Evolutionary conservation across 495 filamentous ascomycete species (phyloP).

Genomic region (Penicilliopsis zonata): DNA sequence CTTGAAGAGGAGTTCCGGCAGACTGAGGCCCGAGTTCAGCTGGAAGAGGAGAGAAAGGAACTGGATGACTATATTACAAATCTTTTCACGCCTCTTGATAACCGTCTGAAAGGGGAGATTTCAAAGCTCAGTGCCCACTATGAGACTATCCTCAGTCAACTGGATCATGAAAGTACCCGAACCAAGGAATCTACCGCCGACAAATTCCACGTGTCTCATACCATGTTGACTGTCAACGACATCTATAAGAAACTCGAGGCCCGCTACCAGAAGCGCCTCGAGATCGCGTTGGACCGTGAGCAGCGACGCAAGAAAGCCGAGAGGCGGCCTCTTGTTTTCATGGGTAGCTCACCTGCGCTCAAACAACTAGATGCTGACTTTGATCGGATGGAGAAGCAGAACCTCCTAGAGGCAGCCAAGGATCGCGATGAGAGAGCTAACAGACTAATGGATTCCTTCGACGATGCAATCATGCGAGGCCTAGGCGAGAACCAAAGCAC

Average conservation of each 20-base stretch:
- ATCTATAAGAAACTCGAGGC: conserved; percentile 35
- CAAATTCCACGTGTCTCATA: conserved; percentile 26
- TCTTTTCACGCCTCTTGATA: conserved; percentile 42
- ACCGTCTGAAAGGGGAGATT: conserved; percentile 39
- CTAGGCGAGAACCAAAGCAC: conserved; percentile 40
- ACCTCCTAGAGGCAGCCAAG: conserved; percentile 36
- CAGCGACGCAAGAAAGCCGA: conserved; percentile 40
- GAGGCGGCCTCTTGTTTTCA: conserved; percentile 36
- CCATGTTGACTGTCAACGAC: conserved; percentile 35
- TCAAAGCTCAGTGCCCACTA: conserved; percentile 39
- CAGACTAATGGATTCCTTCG: conserved; percentile 40
- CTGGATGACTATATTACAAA: conserved; percentile 37
- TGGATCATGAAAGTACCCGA: conserved; percentile 30
- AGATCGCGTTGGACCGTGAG: conserved; percentile 39
- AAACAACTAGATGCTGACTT: conserved; percentile 41
- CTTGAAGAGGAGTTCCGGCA: conserved; percentile 50
- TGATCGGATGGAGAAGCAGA: conserved; percentile 39
- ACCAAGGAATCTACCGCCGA: conserved; percentile 18
- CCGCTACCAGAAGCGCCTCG: conserved; percentile 38
- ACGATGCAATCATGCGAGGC: conserved; percentile 38
- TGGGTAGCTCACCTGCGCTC: conserved; percentile 34
- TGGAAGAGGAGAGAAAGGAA: conserved; percentile 43
- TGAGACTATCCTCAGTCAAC: conserved; percentile 27
- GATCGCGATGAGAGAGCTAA: conserved; percentile 39
- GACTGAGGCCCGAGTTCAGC: conserved; percentile 37